Conservation (phyloP, 169 alveolate genomes). For the Plasmodium fragile region DNA sequence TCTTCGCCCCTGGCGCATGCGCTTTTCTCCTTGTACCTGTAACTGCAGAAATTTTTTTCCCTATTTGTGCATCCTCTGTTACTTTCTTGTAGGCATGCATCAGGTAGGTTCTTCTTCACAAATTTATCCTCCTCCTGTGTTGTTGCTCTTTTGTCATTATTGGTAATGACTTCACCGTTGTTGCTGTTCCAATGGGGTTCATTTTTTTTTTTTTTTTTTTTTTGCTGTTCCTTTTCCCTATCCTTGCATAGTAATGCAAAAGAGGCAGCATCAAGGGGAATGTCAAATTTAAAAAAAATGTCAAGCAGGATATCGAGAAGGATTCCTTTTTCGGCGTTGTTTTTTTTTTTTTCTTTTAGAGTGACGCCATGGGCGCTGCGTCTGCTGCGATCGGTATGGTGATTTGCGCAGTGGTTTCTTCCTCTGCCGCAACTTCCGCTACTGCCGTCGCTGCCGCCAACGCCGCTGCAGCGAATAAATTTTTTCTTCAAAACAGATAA, state of each 20-base stretch:
- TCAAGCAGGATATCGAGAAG: neutral
- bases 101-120: neutral
- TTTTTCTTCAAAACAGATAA: conserved; percentile 14
- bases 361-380: neutral
- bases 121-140: neutral
- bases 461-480: neutral
- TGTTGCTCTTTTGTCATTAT: neutral
- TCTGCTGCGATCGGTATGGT: neutral
- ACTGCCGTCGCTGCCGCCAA: neutral
- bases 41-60: neutral
- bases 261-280: neutral
- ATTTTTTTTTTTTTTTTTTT: neutral
- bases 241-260: neutral
- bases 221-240: neutral
- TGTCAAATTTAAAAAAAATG: neutral
- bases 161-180: neutral
- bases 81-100: neutral
- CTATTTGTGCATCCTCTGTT: neutral
- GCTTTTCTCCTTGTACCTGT: conserved; percentile 6
- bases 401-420: neutral
- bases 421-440: neutral
- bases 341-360: neutral
- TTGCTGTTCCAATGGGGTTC: neutral
- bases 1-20: neutral
- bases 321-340: neutral